Base-by-base conservation (phyloP, 306 rosid genomes). In the Quercus alba region DNA sequence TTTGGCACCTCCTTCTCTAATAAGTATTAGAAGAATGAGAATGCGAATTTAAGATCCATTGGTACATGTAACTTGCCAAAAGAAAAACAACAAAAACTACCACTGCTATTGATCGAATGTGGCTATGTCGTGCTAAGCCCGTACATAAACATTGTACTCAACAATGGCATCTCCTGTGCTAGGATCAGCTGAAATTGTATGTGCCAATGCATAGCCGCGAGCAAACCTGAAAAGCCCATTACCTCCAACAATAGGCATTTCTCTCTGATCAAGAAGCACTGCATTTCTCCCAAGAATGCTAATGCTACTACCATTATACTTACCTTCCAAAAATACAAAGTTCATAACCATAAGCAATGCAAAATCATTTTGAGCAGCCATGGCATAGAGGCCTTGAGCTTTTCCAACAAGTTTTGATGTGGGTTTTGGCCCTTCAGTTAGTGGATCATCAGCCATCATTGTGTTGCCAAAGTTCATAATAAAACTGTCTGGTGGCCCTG, bases 201-300 rank as follows among this genome's bases (percentile, higher is more conserved):
- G 84, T 5, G 85, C 87, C 72, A 80, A 77, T 49, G 76, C 87
- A 75, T 81, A 81, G 31, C 85, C 82, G 6, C 80, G 80, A 56
- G 80, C 82, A 56, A 68, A 66, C 74, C 78, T 56, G 35, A 84
- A 81, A 62, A 56, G 30, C 28, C 85, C 85, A 0, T 56, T 84
- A 28, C 87, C 85, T 35, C 87, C 85, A 21, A 81, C 77, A 31
- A 81, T 70, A 1, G 85, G 87, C 82, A 84, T 66, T 33, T 81
- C 82, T 64, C 87, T 80, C 33, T 74, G 82, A 20, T 81, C 70
- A 7, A 77, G 14, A n/a, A 59, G 0, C 3, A 74, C 77, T 0
- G 77, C 82, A 70, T 84, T 84, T 33, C 87, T 81, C 44, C 82
- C 85, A 19, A 84, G 74, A 23, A 84, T 72, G 82, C 80, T 84